Evolutionary conservation across 2,329 filamentous ascomycete genomes (phyloP).

Genomic region (Chalaropsis thielavioides): DNA sequence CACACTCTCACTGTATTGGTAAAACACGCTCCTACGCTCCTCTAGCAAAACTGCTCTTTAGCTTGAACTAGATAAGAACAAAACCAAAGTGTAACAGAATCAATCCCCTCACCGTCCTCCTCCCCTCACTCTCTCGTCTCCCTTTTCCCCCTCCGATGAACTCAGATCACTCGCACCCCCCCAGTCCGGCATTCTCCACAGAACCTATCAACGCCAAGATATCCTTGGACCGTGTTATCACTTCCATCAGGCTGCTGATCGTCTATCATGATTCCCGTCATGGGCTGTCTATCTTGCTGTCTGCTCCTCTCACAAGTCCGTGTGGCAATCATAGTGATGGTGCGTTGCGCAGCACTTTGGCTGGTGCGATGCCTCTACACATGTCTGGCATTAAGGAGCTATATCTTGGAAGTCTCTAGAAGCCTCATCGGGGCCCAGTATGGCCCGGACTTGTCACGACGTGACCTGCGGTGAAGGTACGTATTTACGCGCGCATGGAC

Average conservation of each 20-base stretch:
- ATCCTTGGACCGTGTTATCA: neutral
- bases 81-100: neutral
- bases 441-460: neutral
- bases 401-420: neutral
- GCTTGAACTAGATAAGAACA: neutral
- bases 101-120: neutral
- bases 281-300: neutral
- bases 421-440: neutral
- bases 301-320: neutral
- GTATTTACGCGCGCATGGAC: neutral
- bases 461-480: neutral
- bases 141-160: neutral
- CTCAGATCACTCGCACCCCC: neutral
- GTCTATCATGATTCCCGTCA: neutral
- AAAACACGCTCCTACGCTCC: neutral
- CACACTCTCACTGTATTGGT: neutral
- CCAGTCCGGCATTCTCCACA: neutral
- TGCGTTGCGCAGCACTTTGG: neutral
- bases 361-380: neutral
- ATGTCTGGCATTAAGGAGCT: neutral
- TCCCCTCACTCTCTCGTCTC: neutral
- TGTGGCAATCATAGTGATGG: neutral
- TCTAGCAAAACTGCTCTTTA: neutral
- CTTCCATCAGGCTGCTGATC: neutral
- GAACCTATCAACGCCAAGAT: slow-evolving; percentile 5